Conservation (phyloP, 768 basidiomycete species). For the Tubosaeta brunneosetosa region DNA sequence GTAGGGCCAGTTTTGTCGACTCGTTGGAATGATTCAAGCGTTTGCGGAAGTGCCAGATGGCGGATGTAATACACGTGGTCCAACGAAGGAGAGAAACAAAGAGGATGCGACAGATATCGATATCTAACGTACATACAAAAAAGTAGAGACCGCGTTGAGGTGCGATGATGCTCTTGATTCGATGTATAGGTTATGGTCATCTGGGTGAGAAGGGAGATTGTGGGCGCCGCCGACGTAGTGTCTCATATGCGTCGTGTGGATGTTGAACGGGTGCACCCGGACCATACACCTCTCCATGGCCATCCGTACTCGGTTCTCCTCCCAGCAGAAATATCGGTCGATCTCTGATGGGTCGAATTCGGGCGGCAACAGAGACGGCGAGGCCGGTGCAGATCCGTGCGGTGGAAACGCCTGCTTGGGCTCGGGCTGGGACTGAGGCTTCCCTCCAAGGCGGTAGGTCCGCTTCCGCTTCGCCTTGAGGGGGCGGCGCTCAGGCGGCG, state of each 20-base stretch:
- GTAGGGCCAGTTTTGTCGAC: too few relatives aligned
- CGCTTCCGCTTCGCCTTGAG: slow-evolving; percentile 76
- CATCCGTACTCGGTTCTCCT: slow-evolving; percentile 4
- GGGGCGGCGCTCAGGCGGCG: slow-evolving; percentile 44
- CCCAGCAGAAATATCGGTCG: slow-evolving; percentile 63
- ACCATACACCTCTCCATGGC: not conserved
- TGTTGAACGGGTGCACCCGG: not conserved
- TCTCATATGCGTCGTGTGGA: slow-evolving; percentile 4
- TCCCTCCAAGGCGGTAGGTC: slow-evolving; percentile 54
- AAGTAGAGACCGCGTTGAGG: not conserved
- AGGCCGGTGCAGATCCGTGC: slow-evolving; percentile 22
- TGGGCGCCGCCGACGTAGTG: slow-evolving; percentile 8
- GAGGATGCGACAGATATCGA: not conserved
- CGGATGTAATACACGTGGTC: not conserved
- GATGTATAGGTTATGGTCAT: not conserved
- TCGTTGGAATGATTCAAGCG: not conserved
- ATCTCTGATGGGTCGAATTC: slow-evolving; percentile 70
- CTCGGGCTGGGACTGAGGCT: slow-evolving; percentile 5
- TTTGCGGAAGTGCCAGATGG: not conserved
- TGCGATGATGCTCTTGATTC: too few relatives aligned
- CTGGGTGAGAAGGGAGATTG: not conserved
- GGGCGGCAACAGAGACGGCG: slow-evolving; percentile 35
- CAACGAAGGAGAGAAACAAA: too few relatives aligned
- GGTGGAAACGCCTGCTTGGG: not conserved
- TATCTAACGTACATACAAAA: not conserved